Evolutionary conservation across 2,329 filamentous ascomycete species (phyloP), one percentile per base, ranked within the genome.

Genomic region (Claviceps citrina): DNA sequence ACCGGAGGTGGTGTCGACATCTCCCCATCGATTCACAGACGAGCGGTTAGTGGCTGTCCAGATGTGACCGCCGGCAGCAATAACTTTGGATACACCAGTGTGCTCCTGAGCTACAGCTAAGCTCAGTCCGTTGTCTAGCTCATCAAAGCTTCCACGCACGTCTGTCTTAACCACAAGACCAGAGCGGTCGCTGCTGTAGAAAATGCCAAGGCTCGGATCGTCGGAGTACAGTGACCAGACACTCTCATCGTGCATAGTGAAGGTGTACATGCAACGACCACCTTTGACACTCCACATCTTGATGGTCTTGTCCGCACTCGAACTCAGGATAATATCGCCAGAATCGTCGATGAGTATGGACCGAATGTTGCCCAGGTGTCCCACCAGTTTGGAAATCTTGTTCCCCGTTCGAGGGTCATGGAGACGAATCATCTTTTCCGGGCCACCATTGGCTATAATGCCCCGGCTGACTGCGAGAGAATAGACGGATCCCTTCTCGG

Each of bases 221-320:
- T 89, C 79, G 0, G 91, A 95, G 60, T 82, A 93, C 18, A 98
- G 68, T 1, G 85, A 93, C 91, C 91, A 98, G 18, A 98, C 84
- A 56, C 87, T 95, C 55, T 94, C 86, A 55, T 93, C 93, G 63
- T 98, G 91, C 91, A 98, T 98, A 40, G 87, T 95, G 51, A 98
- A 73, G 0, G 91, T 98, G 61, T 95, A 85, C 81, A 96, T 89
- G 68, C 91, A 98, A 50, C 91, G 74, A 41, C 91, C 91, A 18
- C 86, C 89, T 9, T 84, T 91, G 50, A 96, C 79, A 49, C 87
- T 95, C 91, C 91, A 98, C 43, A 96, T 77, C 64, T 98, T 98
- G 65, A 98, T 81, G 0, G 91, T 96, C 62, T 93, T 86, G 58
- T 98, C 91, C 1, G 89, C 89, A 50, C 87, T 94, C 12, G 85